A percentile compares a stretch with the other conserved stretches of the same genome.
phyloP scores from a whole-genome alignment of 192 early-diverging fungal species.

The Rhizophagus sp. region DNA sequence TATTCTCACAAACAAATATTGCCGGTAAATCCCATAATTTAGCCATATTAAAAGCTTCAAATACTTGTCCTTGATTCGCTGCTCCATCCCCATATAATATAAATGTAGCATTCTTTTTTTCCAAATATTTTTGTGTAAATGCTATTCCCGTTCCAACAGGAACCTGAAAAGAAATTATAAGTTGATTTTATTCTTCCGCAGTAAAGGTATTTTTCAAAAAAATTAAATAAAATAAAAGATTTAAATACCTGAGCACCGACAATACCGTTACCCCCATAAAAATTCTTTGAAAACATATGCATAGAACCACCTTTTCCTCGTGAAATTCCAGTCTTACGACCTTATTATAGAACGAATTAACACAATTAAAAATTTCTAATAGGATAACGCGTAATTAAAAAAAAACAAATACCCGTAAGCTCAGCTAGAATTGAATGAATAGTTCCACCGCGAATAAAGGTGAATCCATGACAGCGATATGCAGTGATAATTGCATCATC shows the following conservation, averaged over 20 bases:
- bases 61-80: conserved; percentile 97
- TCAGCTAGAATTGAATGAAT: conserved; percentile 70
- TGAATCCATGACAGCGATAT: conserved; percentile 99
- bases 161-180: conserved; percentile 38
- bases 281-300: conserved; percentile 97
- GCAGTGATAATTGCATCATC: conserved; percentile 96
- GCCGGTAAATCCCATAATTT: conserved; percentile 94
- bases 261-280: conserved; percentile 99
- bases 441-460: conserved; percentile 78
- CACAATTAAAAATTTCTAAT: not conserved
- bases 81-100: conserved; percentile 97
- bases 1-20: conserved; percentile 98
- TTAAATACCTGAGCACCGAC: conserved; percentile 87
- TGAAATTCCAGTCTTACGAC: conserved; percentile 82
- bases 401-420: conserved; percentile 58
- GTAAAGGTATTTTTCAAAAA: not conserved
- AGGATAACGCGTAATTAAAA: not conserved
- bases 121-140: conserved; percentile 91
- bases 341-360: not conserved
- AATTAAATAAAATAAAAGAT: no score
- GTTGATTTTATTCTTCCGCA: not conserved
- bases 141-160: conserved; percentile 84
- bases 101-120: conserved; percentile 78
- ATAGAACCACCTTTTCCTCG: conserved; percentile 99
- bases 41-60: conserved; percentile 99